Conservation (phyloP, 371 early-diverging fungal genomes). For the Mortierella sp. region DNA sequence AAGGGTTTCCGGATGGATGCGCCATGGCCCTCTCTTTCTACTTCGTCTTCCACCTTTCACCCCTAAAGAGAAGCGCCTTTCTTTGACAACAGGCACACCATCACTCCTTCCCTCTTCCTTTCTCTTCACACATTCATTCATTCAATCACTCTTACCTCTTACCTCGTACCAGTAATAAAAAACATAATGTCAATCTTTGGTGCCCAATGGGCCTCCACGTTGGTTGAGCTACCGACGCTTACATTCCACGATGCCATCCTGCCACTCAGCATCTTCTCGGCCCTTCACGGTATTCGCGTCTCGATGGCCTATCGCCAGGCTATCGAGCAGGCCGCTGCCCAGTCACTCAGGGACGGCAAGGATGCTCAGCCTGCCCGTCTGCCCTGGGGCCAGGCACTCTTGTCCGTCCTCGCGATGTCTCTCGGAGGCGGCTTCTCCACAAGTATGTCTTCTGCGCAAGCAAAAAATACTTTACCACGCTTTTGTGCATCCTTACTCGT, state of each 20-base stretch:
- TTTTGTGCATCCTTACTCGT: neutral
- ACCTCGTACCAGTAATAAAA: neutral
- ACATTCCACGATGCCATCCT: conserved; percentile 47
- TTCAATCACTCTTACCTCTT: no score
- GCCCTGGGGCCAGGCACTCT: conserved; percentile 61
- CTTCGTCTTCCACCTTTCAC: neutral
- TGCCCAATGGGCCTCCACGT: conserved; percentile 46
- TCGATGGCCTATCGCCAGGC: conserved; percentile 67
- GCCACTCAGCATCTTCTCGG: conserved; percentile 61
- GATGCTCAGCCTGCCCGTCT: conserved; percentile 22
- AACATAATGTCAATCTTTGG: conserved; percentile 36
- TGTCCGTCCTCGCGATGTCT: conserved; percentile 69
- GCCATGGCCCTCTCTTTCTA: neutral
- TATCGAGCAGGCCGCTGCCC: conserved; percentile 58
- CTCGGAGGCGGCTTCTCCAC: conserved; percentile 67
- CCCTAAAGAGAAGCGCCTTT: neutral
- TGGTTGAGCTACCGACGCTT: conserved; percentile 49
- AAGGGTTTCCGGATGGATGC: neutral
- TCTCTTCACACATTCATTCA: neutral
- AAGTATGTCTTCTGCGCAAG: conserved; percentile 17
- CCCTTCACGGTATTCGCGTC: conserved; percentile 67
- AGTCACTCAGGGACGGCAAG: conserved; percentile 33
- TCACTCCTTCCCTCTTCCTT: neutral
- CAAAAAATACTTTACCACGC: conserved; percentile 4
- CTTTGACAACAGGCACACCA: neutral